Base-by-base conservation (phyloP, 1,139 yeast genomes). In the Blastobotrys persicus region DNA sequence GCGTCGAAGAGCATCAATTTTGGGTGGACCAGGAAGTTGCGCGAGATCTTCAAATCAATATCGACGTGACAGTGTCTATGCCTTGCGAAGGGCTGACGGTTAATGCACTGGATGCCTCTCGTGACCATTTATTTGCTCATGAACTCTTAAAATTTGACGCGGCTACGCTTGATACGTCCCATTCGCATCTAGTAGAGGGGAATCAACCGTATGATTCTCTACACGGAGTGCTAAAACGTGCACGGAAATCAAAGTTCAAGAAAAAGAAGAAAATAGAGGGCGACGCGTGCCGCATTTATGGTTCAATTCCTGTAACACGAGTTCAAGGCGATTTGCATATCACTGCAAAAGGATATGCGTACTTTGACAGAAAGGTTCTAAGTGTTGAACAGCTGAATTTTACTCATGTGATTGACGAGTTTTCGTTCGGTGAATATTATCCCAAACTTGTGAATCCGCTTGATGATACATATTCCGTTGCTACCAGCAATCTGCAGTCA, bases 271-370 rank as follows among this genome's bases (percentile, higher is more conserved):
- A 32, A 14, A 49, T 57, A 44, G 83, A 78, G 2, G 80, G 83
- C 0, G 85, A 88, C 4, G 94, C 95, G 2, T 92, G 99, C 66
- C 88, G 92, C 56, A 80, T 92, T 1, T 88, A 80, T 62, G 99
- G 98, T 1, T 75, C 85, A 0, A 76, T 92, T 45, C 94, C 95
- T 0, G 92, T 92, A 2, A 89, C 87, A 60, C 84, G 86, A 59
- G 96, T 92, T 3, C 73, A 74, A 48, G 98, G 98, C 9, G 89
- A 85, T 55, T 80, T 92, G 61, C 91, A 85, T 61, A 84, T 92
- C 44, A 85, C 94, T 17, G 92, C 87, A 2, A 80, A 78, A 59
- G 94, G 91, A 0, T 71, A 73, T 55, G 91, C 86, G 1, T 45
- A 47, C 16, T 37, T 44, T 31, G 78, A 51, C 71, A 77, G 53